Conservation (phyloP, 495 filamentous ascomycete genomes). For the Pyrenula massariospora region DNA sequence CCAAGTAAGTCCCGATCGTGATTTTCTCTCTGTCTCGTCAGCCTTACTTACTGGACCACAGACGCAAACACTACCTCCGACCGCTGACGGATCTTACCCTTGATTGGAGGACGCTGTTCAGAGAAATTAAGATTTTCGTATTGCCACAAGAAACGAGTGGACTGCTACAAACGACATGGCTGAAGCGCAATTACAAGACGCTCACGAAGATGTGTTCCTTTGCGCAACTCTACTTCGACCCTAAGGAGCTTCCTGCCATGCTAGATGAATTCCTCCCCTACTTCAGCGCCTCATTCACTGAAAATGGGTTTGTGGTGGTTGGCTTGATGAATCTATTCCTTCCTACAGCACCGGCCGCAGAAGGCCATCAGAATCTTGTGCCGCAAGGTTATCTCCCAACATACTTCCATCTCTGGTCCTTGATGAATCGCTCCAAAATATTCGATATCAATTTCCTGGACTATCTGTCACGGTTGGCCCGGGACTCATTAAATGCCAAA, state of each 20-base stretch:
- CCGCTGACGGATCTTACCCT: constrained; percentile 78
- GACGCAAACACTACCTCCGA: constrained; percentile 90
- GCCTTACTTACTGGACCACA: constrained; percentile 27
- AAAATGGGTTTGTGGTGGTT: constrained; percentile 78
- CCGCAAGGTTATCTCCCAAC: constrained; percentile 80
- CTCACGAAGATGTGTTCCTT: constrained; percentile 82
- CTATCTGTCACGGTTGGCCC: constrained; percentile 71
- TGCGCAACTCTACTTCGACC: constrained; percentile 85
- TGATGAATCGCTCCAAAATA: constrained; percentile 78
- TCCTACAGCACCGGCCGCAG: constrained; percentile 69
- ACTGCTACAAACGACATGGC: constrained; percentile 47
- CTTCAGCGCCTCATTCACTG: constrained; percentile 84
- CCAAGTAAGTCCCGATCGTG: constrained; percentile 49
- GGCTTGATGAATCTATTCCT: constrained; percentile 77
- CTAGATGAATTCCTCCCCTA: constrained; percentile 92
- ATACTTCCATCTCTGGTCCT: constrained; percentile 92
- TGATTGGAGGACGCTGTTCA: constrained; percentile 88
- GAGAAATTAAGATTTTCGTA: constrained; percentile 80
- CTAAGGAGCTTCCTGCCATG: constrained; percentile 71
- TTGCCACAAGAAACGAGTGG: constrained; percentile 71
- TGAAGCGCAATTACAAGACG: constrained; percentile 59
- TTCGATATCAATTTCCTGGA: constrained; percentile 85
- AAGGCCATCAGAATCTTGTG: constrained; percentile 55
- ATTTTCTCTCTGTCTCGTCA: neutral
- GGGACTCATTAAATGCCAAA: constrained; percentile 63